Evolutionary conservation across 1,139 yeast species (phyloP).

Genomic region (Yamadazyma mexicana): DNA sequence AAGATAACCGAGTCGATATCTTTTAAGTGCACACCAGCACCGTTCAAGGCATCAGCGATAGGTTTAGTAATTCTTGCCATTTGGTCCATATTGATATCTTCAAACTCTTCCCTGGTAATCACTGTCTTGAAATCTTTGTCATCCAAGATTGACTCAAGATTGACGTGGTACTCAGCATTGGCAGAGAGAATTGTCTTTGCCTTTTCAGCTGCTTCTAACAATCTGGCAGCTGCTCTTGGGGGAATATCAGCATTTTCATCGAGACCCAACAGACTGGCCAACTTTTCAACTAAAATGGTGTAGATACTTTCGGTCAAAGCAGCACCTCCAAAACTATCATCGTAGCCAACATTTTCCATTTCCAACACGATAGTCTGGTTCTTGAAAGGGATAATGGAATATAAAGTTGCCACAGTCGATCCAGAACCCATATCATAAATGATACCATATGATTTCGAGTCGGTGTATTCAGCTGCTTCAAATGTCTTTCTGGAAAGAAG

Average conservation of each 20-base stretch:
- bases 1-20: conserved; percentile 70
- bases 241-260: conserved; percentile 36
- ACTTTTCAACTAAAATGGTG: conserved; percentile 57
- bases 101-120: conserved; percentile 78
- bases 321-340: conserved; percentile 71
- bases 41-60: conserved; percentile 50
- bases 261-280: conserved; percentile 46
- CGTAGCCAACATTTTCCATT: conserved; percentile 72
- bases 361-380: conserved; percentile 48
- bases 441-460: conserved; percentile 57
- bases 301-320: conserved; percentile 65
- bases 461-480: conserved; percentile 34
- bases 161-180: conserved; percentile 70
- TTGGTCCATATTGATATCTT: conserved; percentile 50
- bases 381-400: conserved; percentile 56
- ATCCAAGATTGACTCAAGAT: conserved; percentile 67
- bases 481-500: conserved; percentile 56
- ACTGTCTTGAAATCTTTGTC: conserved; percentile 71
- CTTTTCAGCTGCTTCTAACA: conserved; percentile 82
- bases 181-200: conserved; percentile 87
- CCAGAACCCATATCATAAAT: conserved; percentile 95
- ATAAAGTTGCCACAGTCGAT: conserved; percentile 80
- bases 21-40: conserved; percentile 25
- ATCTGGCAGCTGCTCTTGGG: conserved; percentile 62
- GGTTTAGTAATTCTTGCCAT: conserved; percentile 53